Conservation (phyloP, 2,329 filamentous ascomycete species). For the Verticillium isaacii region DNA sequence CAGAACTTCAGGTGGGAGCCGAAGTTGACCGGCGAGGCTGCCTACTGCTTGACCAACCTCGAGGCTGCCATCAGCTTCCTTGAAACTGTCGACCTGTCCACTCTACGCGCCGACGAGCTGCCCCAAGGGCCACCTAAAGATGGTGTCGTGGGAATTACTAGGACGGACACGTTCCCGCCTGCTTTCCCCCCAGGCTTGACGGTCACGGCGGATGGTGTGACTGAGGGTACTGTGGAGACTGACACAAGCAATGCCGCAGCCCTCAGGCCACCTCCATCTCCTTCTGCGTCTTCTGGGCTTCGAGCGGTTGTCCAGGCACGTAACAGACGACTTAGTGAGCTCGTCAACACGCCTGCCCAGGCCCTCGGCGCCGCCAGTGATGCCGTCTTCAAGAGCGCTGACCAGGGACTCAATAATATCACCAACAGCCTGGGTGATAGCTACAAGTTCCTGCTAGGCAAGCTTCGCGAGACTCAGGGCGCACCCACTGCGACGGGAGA, state of each 20-base stretch:
- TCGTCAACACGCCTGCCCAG: slow-evolving; percentile 80
- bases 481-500: slow-evolving; percentile 32
- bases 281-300: slow-evolving; percentile 28
- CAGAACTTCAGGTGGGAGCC: slow-evolving; percentile 82
- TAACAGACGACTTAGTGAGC: slow-evolving; percentile 74
- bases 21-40: slow-evolving; percentile 88
- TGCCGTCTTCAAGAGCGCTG: slow-evolving; percentile 79
- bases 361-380: slow-evolving; percentile 80
- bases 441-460: slow-evolving; percentile 88
- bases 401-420: slow-evolving; percentile 89
- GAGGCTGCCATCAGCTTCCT: slow-evolving; percentile 93
- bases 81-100: slow-evolving; percentile 91
- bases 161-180: slow-evolving; percentile 51
- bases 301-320: slow-evolving; percentile 47
- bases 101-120: slow-evolving; percentile 73
- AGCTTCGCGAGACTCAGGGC: slow-evolving; percentile 68
- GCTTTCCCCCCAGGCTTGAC: slow-evolving; percentile 45
- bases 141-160: slow-evolving; percentile 40
- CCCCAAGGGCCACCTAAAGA: slow-evolving; percentile 63
- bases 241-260: slow-evolving; percentile 25
- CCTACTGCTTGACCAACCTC: slow-evolving; percentile 93
- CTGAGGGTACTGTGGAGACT: slow-evolving; percentile 24
- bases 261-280: slow-evolving; percentile 29
- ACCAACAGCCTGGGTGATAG: slow-evolving; percentile 86
- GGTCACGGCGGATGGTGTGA: slow-evolving; percentile 12